phyloP scores from a whole-genome alignment of 148 eudicot species.

The Dianthus caryophyllus region DNA sequence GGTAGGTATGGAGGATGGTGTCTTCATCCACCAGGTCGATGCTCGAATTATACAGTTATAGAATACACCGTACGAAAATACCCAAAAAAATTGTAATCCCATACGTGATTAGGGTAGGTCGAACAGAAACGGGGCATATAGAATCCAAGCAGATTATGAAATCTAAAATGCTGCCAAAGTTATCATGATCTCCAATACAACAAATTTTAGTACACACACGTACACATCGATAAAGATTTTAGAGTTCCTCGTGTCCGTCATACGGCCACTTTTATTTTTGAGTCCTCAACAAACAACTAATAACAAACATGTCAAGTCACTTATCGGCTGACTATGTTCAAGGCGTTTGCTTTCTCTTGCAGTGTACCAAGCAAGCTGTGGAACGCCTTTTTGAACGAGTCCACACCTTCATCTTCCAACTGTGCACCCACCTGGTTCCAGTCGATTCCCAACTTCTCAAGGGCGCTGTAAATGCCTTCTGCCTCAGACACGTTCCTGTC shows the following conservation, averaged over 20 bases:
- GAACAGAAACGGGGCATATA: too few species aligned
- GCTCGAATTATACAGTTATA: too few species aligned
- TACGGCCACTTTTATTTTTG: constrained; percentile 16
- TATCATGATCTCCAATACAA: constrained; percentile 7
- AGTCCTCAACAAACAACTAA: constrained; percentile 6
- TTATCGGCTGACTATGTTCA: constrained; percentile 35
- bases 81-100: too few species aligned
- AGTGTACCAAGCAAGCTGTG: constrained; percentile 80
- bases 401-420: constrained; percentile 89
- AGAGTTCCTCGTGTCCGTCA: constrained; percentile 1
- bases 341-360: constrained; percentile 78
- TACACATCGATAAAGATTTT: not conserved
- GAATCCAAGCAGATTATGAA: not conserved
- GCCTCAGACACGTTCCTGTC: constrained; percentile 85
- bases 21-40: too few species aligned
- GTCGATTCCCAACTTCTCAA: constrained; percentile 86
- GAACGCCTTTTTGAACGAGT: constrained; percentile 82
- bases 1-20: too few species aligned
- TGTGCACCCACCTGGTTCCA: constrained; percentile 85
- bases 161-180: not conserved
- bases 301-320: not conserved
- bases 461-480: constrained; percentile 85
- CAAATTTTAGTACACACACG: constrained; percentile 7
- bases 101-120: too few species aligned
- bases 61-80: too few species aligned